A percentile compares a stretch with the other conserved stretches of the same genome.
phyloP scores from a whole-genome alignment of 2,329 filamentous ascomycete genomes.

The Parafenestella ontariensis region DNA sequence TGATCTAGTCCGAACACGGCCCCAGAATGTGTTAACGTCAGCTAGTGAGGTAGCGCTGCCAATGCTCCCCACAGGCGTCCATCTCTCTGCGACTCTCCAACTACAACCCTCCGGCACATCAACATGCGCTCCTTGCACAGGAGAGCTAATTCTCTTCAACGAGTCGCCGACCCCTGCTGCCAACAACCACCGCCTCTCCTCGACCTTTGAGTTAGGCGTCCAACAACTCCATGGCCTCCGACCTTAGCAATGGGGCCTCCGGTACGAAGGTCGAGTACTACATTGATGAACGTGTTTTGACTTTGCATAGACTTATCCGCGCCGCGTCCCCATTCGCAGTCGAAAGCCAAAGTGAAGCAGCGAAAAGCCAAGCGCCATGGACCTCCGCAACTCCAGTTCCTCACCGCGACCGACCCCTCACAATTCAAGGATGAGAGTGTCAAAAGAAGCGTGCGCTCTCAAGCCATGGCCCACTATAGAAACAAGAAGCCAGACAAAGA shows the following conservation, averaged over 20 bases:
- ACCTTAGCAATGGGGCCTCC: neutral
- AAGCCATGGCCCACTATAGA: conserved; percentile 42
- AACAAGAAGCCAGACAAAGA: conserved; percentile 23
- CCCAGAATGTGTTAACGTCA: neutral
- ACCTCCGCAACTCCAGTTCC: conserved; percentile 38
- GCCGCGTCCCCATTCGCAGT: neutral
- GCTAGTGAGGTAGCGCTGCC: neutral
- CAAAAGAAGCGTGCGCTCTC: conserved; percentile 41
- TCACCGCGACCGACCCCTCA: conserved; percentile 40
- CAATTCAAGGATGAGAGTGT: conserved; percentile 38
- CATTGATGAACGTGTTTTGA: neutral
- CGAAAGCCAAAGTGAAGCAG: conserved; percentile 17
- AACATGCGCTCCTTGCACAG: neutral
- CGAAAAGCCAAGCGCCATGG: conserved; percentile 32
- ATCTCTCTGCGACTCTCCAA: neutral
- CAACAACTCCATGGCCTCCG: neutral
- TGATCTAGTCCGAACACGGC: neutral
- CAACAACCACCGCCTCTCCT: neutral
- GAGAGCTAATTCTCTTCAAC: neutral
- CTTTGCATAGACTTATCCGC: neutral
- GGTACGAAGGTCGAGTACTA: neutral
- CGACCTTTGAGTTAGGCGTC: no score
- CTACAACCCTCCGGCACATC: neutral
- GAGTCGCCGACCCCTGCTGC: neutral
- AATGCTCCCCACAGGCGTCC: neutral